Percentiles rank a stretch among this genome's conserved stretches.
These are phyloP conservation scores for Petrea volubilis DNA, from an alignment of 257 asterid species.

Conservation along the genomic window DNA sequence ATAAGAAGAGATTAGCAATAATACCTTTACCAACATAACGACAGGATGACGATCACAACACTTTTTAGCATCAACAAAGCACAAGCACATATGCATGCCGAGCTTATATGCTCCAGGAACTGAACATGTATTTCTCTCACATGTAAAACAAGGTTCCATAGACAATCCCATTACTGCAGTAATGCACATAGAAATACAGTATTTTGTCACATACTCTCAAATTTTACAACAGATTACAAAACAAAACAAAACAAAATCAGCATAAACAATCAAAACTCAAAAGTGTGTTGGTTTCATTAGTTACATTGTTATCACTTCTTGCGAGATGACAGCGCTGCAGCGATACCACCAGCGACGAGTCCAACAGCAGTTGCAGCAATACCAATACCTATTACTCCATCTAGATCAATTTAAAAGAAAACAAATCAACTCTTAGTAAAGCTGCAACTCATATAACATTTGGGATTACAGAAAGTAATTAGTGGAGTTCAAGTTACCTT, in stretches of 20 bases:
- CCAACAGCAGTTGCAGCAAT: conserved; percentile 91
- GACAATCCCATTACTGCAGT: background rate
- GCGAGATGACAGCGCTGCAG: conserved; percentile 65
- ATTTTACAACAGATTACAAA: conserved; percentile 13
- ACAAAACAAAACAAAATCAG: background rate
- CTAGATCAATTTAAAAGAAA: conserved; percentile 29
- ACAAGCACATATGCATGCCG: background rate
- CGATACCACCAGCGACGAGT: conserved; percentile 79
- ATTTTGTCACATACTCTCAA: background rate
- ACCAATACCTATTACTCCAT: conserved; percentile 84
- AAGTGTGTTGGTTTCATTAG: background rate
- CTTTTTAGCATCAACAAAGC: too few relatives aligned
- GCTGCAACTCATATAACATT: background rate
- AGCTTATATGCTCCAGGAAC: background rate
- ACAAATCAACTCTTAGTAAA: background rate
- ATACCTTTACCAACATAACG: too few relatives aligned
- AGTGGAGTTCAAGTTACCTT: conserved; percentile 43
- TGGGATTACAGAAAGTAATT: background rate
- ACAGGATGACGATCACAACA: too few relatives aligned
- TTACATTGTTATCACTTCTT: conserved; percentile 53
- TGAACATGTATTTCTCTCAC: background rate
- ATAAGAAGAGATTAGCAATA: too few relatives aligned
- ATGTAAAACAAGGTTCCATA: background rate
- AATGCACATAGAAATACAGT: background rate
- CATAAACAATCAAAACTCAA: background rate